Percentiles rank a stretch among this genome's conserved stretches.
phyloP scores from a whole-genome alignment of 2,329 filamentous ascomycete species.

The Pseudopyrenochaeta lycopersici region DNA sequence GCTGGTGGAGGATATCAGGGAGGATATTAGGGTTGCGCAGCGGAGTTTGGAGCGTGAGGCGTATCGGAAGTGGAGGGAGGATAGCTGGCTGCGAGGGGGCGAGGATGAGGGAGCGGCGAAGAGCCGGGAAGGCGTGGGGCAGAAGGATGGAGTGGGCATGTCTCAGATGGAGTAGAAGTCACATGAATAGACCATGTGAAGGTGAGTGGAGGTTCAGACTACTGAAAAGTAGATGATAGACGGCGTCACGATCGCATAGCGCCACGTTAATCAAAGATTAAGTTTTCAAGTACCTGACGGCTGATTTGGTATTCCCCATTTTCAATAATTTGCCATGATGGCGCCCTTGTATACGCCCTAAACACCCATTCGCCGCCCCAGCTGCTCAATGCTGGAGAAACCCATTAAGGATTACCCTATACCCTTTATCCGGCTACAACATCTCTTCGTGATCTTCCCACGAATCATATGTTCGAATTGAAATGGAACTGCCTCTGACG shows the following conservation, averaged over 20 bases:
- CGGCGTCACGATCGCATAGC: not conserved
- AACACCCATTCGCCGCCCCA: slow-evolving; percentile 1
- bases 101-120: slow-evolving; percentile 14
- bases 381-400: not conserved
- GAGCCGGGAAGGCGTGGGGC: slow-evolving; percentile 12
- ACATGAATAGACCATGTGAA: no score
- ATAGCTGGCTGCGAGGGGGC: slow-evolving; percentile 49
- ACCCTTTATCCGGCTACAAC: not conserved
- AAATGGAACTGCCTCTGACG: not conserved
- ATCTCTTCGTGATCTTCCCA: not conserved
- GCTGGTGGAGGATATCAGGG: slow-evolving; percentile 85
- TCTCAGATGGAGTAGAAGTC: slow-evolving; percentile 25
- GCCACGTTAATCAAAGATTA: not conserved
- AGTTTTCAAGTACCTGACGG: not conserved
- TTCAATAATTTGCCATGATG: not conserved
- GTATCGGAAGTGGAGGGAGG: slow-evolving; percentile 65
- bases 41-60: slow-evolving; percentile 72
- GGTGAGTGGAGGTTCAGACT: not conserved
- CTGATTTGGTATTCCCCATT: not conserved
- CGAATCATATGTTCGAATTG: not conserved
- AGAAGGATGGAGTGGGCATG: slow-evolving; percentile 22
- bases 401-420: slow-evolving; percentile 1
- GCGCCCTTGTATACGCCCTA: not conserved
- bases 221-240: not conserved
- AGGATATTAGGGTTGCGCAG: slow-evolving; percentile 85